Conservation (phyloP, 352 stramenopile genomes). For the Pythium apleroticum region DNA sequence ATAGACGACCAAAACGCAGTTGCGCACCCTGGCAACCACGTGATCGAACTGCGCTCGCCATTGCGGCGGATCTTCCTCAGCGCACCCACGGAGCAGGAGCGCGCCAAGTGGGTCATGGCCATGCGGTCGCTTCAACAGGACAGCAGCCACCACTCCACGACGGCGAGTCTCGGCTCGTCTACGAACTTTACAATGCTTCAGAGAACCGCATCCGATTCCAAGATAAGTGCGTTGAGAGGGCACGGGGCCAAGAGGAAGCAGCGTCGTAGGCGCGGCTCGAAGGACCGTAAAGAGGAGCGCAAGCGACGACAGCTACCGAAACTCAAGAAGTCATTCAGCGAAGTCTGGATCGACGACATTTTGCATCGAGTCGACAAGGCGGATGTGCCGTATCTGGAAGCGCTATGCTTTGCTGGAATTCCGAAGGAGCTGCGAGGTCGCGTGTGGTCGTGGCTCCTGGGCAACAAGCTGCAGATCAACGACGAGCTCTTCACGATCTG, state of each 20-base stretch:
- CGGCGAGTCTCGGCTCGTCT: constrained; percentile 18
- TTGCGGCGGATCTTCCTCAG: constrained; percentile 63
- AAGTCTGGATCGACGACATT: constrained; percentile 75
- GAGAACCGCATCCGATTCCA: constrained; percentile 43
- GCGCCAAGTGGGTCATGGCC: constrained; percentile 54
- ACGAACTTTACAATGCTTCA: constrained; percentile 28
- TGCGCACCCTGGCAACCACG: constrained; percentile 69
- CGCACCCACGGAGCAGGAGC: constrained; percentile 74
- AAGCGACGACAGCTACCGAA: constrained; percentile 59
- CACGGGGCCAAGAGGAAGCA: constrained; percentile 28
- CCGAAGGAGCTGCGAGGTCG: constrained; percentile 81
- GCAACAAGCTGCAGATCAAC: constrained; percentile 84
- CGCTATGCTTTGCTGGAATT: constrained; percentile 77
- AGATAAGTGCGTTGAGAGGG: constrained; percentile 28
- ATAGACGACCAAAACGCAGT: constrained; percentile 83
- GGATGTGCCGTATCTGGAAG: constrained; percentile 42
- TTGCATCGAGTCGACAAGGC: constrained; percentile 32
- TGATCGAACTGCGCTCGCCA: constrained; percentile 67
- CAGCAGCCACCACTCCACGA: constrained; percentile 25
- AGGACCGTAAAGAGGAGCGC: constrained; percentile 62
- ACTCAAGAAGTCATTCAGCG: constrained; percentile 73
- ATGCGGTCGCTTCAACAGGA: constrained; percentile 47
- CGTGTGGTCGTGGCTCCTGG: constrained; percentile 77
- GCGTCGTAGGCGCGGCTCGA: constrained; percentile 47
- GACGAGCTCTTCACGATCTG: constrained; percentile 86